Evolutionary conservation across 1,284 basidiomycete species (phyloP).

Genomic region (Veloboletus limbatus): DNA sequence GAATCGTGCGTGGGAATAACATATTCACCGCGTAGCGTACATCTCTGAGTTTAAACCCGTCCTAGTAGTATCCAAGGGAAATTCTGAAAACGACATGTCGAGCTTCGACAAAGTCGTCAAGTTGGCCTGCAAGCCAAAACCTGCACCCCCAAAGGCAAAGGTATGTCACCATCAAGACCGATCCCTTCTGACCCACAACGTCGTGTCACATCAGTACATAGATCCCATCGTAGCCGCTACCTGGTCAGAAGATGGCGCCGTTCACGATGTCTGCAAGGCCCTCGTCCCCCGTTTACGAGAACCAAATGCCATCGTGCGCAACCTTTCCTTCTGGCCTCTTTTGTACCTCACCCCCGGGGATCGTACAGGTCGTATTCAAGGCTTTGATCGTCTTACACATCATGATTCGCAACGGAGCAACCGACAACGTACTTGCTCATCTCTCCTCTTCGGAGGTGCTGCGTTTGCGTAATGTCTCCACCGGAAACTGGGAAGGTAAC

Average conservation of each 20-base stretch:
- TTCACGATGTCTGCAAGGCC: constrained; percentile 90
- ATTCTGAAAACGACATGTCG: constrained; percentile 62
- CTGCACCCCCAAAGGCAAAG: constrained; percentile 90
- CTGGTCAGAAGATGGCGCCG: constrained; percentile 87
- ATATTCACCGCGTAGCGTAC: too few relatives aligned
- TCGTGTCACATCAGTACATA: constrained; percentile 54
- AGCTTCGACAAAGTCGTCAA: constrained; percentile 87
- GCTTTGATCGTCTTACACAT: constrained; percentile 93
- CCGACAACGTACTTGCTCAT: constrained; percentile 86
- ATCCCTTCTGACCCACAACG: not conserved
- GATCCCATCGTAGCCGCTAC: constrained; percentile 95
- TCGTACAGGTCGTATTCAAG: constrained; percentile 86
- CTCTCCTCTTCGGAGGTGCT: constrained; percentile 79
- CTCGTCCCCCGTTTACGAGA: constrained; percentile 83
- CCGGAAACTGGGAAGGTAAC: constrained; percentile 78
- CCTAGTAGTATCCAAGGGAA: too few relatives aligned
- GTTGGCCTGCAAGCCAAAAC: constrained; percentile 92
- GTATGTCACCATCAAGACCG: constrained; percentile 37
- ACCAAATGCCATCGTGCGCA: constrained; percentile 81
- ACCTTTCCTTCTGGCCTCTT: not conserved
- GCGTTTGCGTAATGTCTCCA: constrained; percentile 73
- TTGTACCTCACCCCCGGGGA: constrained; percentile 4
- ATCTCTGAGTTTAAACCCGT: too few relatives aligned
- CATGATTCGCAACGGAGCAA: constrained; percentile 91
- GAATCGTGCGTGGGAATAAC: too few relatives aligned